phyloP scores from a whole-genome alignment of 1,284 basidiomycete genomes.

The Gomphus bonarii region DNA sequence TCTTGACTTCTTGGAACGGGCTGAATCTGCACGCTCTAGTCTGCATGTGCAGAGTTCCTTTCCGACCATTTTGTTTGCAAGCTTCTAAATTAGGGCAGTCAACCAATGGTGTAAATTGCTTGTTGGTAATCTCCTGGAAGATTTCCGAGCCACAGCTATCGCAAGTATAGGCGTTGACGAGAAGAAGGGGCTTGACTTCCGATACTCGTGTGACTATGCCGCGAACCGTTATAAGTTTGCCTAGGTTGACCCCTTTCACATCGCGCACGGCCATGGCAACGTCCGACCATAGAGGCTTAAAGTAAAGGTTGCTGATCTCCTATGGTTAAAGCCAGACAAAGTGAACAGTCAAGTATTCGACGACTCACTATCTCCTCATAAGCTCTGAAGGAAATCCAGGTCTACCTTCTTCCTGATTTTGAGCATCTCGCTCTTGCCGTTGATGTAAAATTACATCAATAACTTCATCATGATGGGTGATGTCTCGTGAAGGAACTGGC shows the following conservation, averaged over 20 bases:
- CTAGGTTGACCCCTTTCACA: constrained; percentile 79
- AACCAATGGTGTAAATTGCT: constrained; percentile 82
- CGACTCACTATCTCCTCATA: constrained; percentile 85
- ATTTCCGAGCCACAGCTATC: constrained; percentile 97
- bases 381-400: constrained; percentile 81
- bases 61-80: constrained; percentile 83
- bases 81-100: constrained; percentile 79
- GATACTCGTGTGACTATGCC: constrained; percentile 98
- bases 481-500: constrained; percentile 81
- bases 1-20: constrained; percentile 97
- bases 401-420: constrained; percentile 55
- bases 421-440: constrained; percentile 77
- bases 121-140: constrained; percentile 95
- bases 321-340: background rate
- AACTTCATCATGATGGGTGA: constrained; percentile 83
- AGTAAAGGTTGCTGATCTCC: constrained; percentile 76
- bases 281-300: constrained; percentile 71
- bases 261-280: constrained; percentile 82
- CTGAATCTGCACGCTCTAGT: constrained; percentile 95
- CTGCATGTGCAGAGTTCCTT: constrained; percentile 94
- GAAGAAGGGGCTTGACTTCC: constrained; percentile 95
- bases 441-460: constrained; percentile 94
- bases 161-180: constrained; percentile 98
- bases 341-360: background rate
- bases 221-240: constrained; percentile 89